phyloP scores from a whole-genome alignment of 345 rosid species.

The Aquilaria malaccensis region DNA sequence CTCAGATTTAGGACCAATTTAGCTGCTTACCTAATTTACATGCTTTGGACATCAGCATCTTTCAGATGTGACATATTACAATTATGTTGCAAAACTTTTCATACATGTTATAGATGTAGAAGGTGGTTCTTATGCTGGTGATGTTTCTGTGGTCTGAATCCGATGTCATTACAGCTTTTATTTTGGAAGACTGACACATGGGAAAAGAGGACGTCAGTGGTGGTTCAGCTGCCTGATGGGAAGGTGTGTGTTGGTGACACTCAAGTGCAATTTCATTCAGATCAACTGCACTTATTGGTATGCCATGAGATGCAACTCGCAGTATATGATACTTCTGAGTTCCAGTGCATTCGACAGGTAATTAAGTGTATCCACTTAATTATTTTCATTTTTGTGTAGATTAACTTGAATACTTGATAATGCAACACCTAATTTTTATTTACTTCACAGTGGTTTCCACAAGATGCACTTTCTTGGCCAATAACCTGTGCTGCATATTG shows the following conservation, averaged over 20 bases:
- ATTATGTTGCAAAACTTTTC: too few species aligned
- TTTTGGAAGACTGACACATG: conserved; percentile 70
- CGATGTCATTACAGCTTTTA: conserved; percentile 31
- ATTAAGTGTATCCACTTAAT: not conserved
- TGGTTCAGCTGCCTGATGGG: conserved; percentile 55
- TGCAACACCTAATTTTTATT: conserved; percentile 5
- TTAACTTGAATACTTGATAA: not conserved
- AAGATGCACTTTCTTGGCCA: conserved; percentile 37
- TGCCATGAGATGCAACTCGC: conserved; percentile 77
- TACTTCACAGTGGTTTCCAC: conserved; percentile 52
- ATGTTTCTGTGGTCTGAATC: not conserved
- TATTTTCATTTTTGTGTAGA: not conserved
- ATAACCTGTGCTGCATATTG: conserved; percentile 53
- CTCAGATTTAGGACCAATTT: too few species aligned
- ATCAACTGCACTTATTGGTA: conserved; percentile 55
- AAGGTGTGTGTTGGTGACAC: conserved; percentile 52
- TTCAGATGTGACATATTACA: too few species aligned
- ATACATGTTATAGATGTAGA: too few species aligned
- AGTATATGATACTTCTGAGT: conserved; percentile 61
- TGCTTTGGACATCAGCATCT: too few species aligned
- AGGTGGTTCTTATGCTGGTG: not conserved
- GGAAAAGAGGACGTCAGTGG: conserved; percentile 56
- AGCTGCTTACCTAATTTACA: too few species aligned
- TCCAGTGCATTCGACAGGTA: conserved; percentile 66
- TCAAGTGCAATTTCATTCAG: conserved; percentile 63